phyloP scores from a whole-genome alignment of 176 grass and related monocot species.

The Hordeum marinum region DNA sequence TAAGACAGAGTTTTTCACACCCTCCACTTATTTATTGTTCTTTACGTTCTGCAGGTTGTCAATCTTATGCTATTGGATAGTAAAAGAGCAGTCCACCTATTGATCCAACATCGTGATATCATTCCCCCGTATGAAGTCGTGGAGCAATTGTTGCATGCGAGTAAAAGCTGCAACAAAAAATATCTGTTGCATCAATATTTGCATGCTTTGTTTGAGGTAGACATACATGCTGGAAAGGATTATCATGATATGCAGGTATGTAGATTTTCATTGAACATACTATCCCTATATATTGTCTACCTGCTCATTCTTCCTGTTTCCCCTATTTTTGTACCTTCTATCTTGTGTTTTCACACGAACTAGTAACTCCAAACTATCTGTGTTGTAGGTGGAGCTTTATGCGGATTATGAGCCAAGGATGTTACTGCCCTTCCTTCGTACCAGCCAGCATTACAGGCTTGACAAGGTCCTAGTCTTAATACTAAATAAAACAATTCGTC shows the following conservation, averaged over 20 bases:
- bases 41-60: conserved; percentile 53
- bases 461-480: conserved; percentile 58
- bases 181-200: conserved; percentile 79
- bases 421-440: conserved; percentile 88
- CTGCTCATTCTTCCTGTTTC: background rate
- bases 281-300: background rate
- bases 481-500: background rate
- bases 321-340: background rate
- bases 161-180: conserved; percentile 66
- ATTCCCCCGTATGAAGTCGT: conserved; percentile 84
- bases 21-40: background rate
- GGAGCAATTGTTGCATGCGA: conserved; percentile 59
- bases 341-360: conserved; percentile 17
- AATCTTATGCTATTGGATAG: conserved; percentile 82
- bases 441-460: conserved; percentile 89
- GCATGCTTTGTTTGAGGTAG: conserved; percentile 88
- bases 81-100: conserved; percentile 69
- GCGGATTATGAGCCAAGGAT: conserved; percentile 83
- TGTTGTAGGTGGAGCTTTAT: conserved; percentile 83
- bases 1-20: background rate
- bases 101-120: conserved; percentile 84
- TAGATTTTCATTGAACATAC: background rate
- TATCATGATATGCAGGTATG: conserved; percentile 96
- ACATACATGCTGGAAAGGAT: conserved; percentile 85
- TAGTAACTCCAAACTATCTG: conserved; percentile 13